phyloP scores from a whole-genome alignment of 306 rosid genomes.

The Pyrus betulifolia region DNA sequence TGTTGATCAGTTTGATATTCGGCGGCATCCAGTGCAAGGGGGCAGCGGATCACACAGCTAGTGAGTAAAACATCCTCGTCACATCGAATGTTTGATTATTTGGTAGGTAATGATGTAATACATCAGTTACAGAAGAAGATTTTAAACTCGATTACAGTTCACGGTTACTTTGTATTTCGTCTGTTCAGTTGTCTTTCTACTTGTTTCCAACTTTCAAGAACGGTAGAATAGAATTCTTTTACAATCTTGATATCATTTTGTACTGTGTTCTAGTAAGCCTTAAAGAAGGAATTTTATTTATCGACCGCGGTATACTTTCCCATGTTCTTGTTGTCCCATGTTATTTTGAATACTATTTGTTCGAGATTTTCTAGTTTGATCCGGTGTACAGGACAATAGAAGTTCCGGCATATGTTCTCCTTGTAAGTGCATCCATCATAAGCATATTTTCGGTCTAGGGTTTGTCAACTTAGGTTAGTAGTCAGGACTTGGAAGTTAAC shows the following conservation, averaged over 20 bases:
- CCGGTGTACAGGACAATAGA: not conserved
- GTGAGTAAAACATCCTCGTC: slow-evolving; percentile 15
- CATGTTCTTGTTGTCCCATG: not conserved
- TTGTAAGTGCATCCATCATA: not conserved
- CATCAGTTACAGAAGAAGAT: slow-evolving; percentile 15
- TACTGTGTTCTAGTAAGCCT: slow-evolving; percentile 29
- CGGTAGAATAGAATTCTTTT: slow-evolving; percentile 54
- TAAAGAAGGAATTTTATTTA: slow-evolving; percentile 33
- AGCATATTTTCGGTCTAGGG: too few species aligned
- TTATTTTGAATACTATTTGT: not conserved
- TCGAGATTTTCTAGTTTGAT: not conserved
- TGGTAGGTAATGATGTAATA: slow-evolving; percentile 37
- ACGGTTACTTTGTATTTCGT: slow-evolving; percentile 19
- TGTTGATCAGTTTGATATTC: slow-evolving; percentile 73
- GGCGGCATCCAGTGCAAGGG: slow-evolving; percentile 36
- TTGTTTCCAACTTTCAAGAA: slow-evolving; percentile 30
- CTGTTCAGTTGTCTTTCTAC: slow-evolving; percentile 22
- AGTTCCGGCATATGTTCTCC: not conserved
- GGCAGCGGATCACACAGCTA: slow-evolving; percentile 42
- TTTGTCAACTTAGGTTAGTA: too few species aligned
- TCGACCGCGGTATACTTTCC: slow-evolving; percentile 33
- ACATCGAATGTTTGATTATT: slow-evolving; percentile 18
- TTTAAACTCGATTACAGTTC: slow-evolving; percentile 35
- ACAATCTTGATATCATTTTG: slow-evolving; percentile 27
- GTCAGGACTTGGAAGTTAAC: too few species aligned